phyloP scores from a whole-genome alignment of 148 eudicot species.

The Persicaria tinctoria region DNA sequence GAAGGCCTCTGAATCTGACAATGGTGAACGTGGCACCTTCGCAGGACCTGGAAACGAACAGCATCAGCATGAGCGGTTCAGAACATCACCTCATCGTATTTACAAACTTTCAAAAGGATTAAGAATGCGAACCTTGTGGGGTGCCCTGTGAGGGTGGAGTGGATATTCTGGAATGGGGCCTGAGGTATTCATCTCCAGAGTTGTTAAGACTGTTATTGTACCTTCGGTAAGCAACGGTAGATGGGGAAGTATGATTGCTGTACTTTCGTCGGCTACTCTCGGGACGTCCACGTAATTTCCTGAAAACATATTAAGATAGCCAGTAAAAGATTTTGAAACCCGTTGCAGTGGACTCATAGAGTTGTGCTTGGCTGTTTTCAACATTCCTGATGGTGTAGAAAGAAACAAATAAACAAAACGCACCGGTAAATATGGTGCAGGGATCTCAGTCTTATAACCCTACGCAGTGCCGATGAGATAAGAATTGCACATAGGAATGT shows the following conservation, averaged over 20 bases:
- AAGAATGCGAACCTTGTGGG: conserved; percentile 32
- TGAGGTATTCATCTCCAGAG: conserved; percentile 24
- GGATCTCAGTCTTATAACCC: conserved; percentile 29
- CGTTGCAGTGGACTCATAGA: background rate
- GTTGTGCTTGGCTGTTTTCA: background rate
- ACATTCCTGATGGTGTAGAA: background rate
- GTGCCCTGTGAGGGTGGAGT: conserved; percentile 19
- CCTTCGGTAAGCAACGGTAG: conserved; percentile 17
- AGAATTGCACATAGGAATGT: conserved; percentile 53
- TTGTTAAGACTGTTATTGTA: conserved; percentile 18
- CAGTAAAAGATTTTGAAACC: background rate
- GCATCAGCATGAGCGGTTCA: background rate
- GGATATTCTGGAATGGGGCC: conserved; percentile 24
- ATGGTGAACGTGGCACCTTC: conserved; percentile 21
- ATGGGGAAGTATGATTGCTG: conserved; percentile 28
- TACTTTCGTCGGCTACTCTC: conserved; percentile 24
- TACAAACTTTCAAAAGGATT: background rate
- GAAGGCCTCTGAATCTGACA: conserved; percentile 43
- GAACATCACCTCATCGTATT: background rate
- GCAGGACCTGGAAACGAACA: conserved; percentile 30
- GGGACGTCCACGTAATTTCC: conserved; percentile 30
- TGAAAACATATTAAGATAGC: conserved; percentile 15
- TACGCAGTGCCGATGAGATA: conserved; percentile 38
- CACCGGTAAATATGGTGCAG: conserved; percentile 48
- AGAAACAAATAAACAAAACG: background rate